Evolutionary conservation across 768 basidiomycete genomes (phyloP), one percentile per base, ranked within the genome.

Genomic region (Chalciporus chontae): DNA sequence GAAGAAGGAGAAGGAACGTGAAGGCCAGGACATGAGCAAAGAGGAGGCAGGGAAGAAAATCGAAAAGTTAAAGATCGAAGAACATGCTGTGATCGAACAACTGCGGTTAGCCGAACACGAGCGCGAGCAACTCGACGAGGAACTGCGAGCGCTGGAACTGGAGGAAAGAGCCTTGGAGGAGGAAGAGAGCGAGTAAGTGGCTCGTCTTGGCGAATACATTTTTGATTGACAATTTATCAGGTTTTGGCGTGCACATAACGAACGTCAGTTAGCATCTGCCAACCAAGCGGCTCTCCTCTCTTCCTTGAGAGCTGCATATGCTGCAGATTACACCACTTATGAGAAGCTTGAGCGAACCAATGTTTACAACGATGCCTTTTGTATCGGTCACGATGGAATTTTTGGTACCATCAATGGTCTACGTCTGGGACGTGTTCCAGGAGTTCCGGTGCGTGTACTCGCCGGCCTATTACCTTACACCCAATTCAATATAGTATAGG

Each of bases 401-500:
- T 93, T 98, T 61, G 96, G 93, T 2, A 98, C 95, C n/a, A 97
- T 99, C 68, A 98, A 98, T 60, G 93, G 93, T 3, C 77, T 99
- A 13, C 81, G 96, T 32, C 70, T 98, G 18, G 96, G 96, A 4
- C 82, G 94, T 54, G 84, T 94, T 9, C 83, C 89, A 39, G 83
- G 84, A 24, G 84, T 88, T 40, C 84, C 83, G n/a, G 90, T 90
- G 64, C 37, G 83, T 73, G 41, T 13, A 21, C 43, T 15, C 44
- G 40, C 7, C 40, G 31, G 23, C n/a, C 34, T 50, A 21, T 21
- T 21, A 51, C 24, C 10, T 49, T 14, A 19, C 41, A 21, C 34
- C 50, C 47, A 51, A 50, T 43, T 58, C 48, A 57, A 55, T 26
- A 13, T 38, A n/a, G 32, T 51, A 8, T 54, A 91, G 84, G 94